Evolutionary conservation across 768 basidiomycete genomes (phyloP).

Genomic region (Cystoderma amianthinum): DNA sequence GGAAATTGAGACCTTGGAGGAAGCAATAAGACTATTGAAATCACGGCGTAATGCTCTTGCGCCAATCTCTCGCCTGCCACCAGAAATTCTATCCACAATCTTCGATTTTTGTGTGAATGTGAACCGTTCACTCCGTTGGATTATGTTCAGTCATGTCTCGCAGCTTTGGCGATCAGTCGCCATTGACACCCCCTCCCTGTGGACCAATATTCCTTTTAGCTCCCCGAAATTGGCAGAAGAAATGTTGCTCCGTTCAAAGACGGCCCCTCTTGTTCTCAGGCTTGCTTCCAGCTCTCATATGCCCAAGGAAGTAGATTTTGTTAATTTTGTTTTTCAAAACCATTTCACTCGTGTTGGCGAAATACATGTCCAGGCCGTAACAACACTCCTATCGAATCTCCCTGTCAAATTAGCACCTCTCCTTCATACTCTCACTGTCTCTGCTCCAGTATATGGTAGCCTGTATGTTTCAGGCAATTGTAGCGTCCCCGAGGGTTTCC

Average conservation of each 20-base stretch:
- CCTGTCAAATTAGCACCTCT: background rate
- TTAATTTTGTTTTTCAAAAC: background rate
- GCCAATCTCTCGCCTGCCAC: slow-evolving; percentile 30
- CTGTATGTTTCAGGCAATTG: background rate
- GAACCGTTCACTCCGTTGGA: slow-evolving; percentile 19
- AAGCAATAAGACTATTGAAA: slow-evolving; percentile 24
- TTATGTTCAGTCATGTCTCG: slow-evolving; percentile 30
- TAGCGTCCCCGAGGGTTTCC: too few species aligned
- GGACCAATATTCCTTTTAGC: slow-evolving; percentile 27
- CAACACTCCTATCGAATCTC: background rate
- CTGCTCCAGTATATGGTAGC: too few species aligned
- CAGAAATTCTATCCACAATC: slow-evolving; percentile 32
- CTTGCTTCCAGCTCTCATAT: slow-evolving; percentile 15
- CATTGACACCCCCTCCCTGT: slow-evolving; percentile 30
- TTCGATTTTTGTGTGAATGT: slow-evolving; percentile 14
- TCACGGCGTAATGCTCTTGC: slow-evolving; percentile 27
- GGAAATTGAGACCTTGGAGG: slow-evolving; percentile 24
- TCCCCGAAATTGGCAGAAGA: slow-evolving; percentile 29
- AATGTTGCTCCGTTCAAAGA: slow-evolving; percentile 38
- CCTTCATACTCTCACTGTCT: background rate
- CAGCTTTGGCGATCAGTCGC: slow-evolving; percentile 38
- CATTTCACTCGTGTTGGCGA: background rate
- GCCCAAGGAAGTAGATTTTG: slow-evolving; percentile 17
- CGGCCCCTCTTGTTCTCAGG: slow-evolving; percentile 23
- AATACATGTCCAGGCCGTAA: background rate